A percentile compares a stretch with the other conserved stretches of the same genome.
Conservation (phyloP, 495 filamentous ascomycete species). For the Penicillium riverlandense region DNA sequence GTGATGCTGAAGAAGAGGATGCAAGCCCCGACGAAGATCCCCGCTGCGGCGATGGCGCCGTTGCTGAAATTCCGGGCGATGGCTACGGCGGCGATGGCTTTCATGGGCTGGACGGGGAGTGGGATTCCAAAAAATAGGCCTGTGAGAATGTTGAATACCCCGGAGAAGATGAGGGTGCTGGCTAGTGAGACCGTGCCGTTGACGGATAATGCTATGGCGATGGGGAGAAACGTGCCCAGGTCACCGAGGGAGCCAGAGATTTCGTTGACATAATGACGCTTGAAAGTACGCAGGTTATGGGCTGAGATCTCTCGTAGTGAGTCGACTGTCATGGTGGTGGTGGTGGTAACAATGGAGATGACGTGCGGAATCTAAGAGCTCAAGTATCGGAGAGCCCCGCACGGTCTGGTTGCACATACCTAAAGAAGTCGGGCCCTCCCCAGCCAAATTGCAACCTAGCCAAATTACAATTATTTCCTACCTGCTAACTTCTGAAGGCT, state of each 20-base stretch:
- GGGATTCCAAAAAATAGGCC: slow-evolving; percentile 80
- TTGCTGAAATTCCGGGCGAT: slow-evolving; percentile 59
- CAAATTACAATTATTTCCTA: no score
- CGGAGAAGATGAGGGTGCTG: slow-evolving; percentile 80
- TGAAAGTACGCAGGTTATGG: slow-evolving; percentile 37
- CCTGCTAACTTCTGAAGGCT: no score
- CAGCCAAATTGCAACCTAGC: no score
- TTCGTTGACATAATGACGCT: slow-evolving; percentile 59
- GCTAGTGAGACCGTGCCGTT: slow-evolving; percentile 71
- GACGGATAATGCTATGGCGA: slow-evolving; percentile 75
- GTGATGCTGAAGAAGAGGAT: slow-evolving; percentile 73
- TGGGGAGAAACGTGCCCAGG: slow-evolving; percentile 81
- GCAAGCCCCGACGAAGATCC: slow-evolving; percentile 63
- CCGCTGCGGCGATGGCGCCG: slow-evolving; percentile 68
- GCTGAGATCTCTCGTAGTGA: slow-evolving; percentile 25
- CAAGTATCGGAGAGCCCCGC: no score
- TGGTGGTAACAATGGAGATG: neutral
- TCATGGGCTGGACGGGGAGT: slow-evolving; percentile 82
- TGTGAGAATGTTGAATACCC: slow-evolving; percentile 76
- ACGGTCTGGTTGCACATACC: no score
- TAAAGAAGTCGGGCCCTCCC: no score
- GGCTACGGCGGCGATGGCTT: slow-evolving; percentile 84
- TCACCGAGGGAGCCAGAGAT: slow-evolving; percentile 88
- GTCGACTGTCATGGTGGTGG: slow-evolving; percentile 19
- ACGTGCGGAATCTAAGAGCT: no score